These are phyloP conservation scores for Chaetomidium leptoderma DNA, from an alignment of 495 filamentous ascomycete species.

Conservation along the genomic window DNA sequence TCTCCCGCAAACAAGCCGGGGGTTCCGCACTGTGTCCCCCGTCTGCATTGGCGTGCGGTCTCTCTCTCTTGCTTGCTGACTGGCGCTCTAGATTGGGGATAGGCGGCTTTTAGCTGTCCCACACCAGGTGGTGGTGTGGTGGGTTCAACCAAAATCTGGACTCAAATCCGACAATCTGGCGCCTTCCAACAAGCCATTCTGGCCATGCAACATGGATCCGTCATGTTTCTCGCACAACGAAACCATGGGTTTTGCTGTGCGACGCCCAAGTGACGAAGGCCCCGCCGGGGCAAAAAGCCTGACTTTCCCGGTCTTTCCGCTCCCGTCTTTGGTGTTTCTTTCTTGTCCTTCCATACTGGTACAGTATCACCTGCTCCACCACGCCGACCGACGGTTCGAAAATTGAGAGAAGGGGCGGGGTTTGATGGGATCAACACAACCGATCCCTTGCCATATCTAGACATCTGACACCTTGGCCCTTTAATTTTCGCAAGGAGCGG, in stretches of 20 bases:
- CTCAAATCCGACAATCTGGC: not conserved
- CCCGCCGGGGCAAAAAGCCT: not conserved
- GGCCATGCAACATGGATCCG: not conserved
- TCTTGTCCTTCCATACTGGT: no score
- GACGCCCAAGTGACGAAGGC: not conserved
- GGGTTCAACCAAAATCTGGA: not conserved
- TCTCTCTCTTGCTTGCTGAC: not conserved
- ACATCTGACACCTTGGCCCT: no score
- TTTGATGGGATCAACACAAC: no score
- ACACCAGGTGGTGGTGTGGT: not conserved
- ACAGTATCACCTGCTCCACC: no score
- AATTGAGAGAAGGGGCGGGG: no score
- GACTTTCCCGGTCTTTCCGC: slow-evolving; percentile 3
- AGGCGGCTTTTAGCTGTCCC: not conserved
- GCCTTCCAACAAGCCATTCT: not conserved
- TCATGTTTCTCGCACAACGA: not conserved
- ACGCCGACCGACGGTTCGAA: no score
- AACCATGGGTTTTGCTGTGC: not conserved
- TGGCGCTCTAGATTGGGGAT: not conserved
- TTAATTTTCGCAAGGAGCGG: not conserved
- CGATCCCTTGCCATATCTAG: no score
- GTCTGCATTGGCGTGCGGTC: not conserved
- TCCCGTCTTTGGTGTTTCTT: no score
- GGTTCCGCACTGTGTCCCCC: not conserved
- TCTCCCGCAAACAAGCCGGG: not conserved